phyloP scores from a whole-genome alignment of 768 basidiomycete genomes.

The Boletus rubescentipes region DNA sequence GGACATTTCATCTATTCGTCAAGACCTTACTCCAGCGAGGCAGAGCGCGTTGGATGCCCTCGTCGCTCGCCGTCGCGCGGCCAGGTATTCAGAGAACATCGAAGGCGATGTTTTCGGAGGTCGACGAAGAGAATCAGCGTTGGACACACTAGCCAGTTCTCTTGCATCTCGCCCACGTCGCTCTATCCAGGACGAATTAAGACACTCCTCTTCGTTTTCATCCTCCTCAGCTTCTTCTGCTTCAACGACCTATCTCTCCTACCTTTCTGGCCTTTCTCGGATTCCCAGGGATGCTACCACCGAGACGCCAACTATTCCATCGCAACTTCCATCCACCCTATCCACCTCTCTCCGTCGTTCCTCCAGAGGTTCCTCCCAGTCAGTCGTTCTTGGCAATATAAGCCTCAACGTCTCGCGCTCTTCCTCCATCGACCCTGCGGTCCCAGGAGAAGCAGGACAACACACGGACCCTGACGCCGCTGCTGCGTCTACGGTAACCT shows the following conservation, averaged over 20 bases:
- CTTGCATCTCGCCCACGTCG: constrained; percentile 26
- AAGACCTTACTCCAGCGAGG: constrained; percentile 26
- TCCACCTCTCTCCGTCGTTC: constrained; percentile 26
- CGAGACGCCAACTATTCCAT: constrained; percentile 21
- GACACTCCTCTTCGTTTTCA: constrained; percentile 20
- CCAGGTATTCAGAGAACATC: constrained; percentile 7
- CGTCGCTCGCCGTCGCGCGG: constrained; percentile 23
- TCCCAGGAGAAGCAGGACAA: constrained; percentile 14
- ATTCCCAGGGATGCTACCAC: neutral
- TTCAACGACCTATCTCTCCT: constrained; percentile 19
- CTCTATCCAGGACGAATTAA: constrained; percentile 11
- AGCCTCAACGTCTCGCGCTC: constrained; percentile 26
- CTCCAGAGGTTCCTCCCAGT: constrained; percentile 21
- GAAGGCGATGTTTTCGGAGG: constrained; percentile 29
- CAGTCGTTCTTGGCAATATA: constrained; percentile 27
- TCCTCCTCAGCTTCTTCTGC: constrained; percentile 19
- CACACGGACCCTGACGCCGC: constrained; percentile 6
- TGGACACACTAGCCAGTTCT: constrained; percentile 23
- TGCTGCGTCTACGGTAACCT: constrained; percentile 15
- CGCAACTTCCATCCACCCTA: constrained; percentile 11
- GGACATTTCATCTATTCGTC: constrained; percentile 28
- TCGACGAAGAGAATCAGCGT: constrained; percentile 7
- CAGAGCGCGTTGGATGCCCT: constrained; percentile 41
- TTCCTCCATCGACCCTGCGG: constrained; percentile 15
- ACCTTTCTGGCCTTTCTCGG: constrained; percentile 13